phyloP scores from a whole-genome alignment of 139 green algal species.

The Pedinophyceae sp. region DNA sequence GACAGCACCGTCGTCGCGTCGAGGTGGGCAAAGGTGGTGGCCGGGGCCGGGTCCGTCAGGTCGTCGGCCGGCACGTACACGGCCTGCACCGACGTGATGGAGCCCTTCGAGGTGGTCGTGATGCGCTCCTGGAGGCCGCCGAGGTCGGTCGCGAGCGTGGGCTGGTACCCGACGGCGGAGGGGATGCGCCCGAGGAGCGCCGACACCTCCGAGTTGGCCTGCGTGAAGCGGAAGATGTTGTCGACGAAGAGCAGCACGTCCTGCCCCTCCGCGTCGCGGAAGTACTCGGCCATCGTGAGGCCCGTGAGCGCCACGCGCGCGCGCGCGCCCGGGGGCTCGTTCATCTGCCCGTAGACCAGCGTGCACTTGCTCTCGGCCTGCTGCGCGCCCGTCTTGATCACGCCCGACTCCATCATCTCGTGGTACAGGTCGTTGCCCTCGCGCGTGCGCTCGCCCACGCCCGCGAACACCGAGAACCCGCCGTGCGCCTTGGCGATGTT shows the following conservation, averaged over 20 bases:
- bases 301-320: constrained; percentile 94
- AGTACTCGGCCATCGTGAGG: constrained; percentile 97
- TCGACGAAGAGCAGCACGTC: constrained; percentile 99
- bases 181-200: constrained; percentile 95
- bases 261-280: constrained; percentile 97
- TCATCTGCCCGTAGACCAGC: constrained; percentile 99
- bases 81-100: constrained; percentile 97
- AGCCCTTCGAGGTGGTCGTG: constrained; percentile 95
- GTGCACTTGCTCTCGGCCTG: constrained; percentile 89
- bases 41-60: constrained; percentile 91
- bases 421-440: constrained; percentile 99
- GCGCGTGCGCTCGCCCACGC: constrained; percentile 94
- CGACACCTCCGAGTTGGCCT: constrained; percentile 98
- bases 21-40: constrained; percentile 96
- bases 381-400: constrained; percentile 92
- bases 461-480: constrained; percentile 99
- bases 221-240: constrained; percentile 99
- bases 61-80: constrained; percentile 99
- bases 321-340: constrained; percentile 95
- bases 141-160: constrained; percentile 94
- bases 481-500: constrained; percentile 98
- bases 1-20: constrained; percentile 98
- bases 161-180: constrained; percentile 98
- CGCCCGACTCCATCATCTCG: constrained; percentile 98
- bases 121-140: constrained; percentile 95